Base-by-base conservation (phyloP, 2,329 filamentous ascomycete species). In the Sporothrix schenckii region DNA sequence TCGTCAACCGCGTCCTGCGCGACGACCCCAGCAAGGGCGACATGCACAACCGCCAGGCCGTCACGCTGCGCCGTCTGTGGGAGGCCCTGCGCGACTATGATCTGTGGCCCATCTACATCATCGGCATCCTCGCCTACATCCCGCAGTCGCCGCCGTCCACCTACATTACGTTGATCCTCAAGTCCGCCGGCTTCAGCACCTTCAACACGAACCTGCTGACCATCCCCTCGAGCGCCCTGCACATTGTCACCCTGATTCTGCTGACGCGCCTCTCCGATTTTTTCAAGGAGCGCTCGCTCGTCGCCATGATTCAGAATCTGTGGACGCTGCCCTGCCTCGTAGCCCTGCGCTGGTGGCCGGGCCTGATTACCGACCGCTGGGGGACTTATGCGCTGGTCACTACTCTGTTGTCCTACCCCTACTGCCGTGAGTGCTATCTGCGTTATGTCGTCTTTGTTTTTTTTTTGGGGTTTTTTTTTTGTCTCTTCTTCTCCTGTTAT, bases 1-100 rank as follows among this genome's bases (percentile, higher is more conserved):
- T 88, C 1, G 86, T 88, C 9, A 89, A 88, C 73, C 81, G 88
- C 2, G 78, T 82, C 6, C 76, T 82, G 24, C 83, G 87, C 7
- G 87, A 89, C 70, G 87, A 88, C 72, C 86, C 86, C 3, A 82
- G 82, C 30, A 87, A 87, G 75, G 85, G 84, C 54, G 83, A 84
- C 72, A 87, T 88, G 84, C 83, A 87, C 76, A 87, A 88, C 73
- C 84, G 86, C 16, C 81, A 87, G 76, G 82, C 83, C 1, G 81
- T 88, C 67, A 86, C 83, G 0, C 81, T 80, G 0, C 78, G 74
- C 9, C 78, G 68, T 16, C 50, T 73, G n/a, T 72, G 70, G 70
- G 49, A 41, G 41, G 60, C 69, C 10, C 21, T 74, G 0, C 34
- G 49, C 4, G 73, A 74, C 41, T 74, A 69, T 41, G 73, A 74